Evolutionary conservation across 2,329 filamentous ascomycete genomes (phyloP), one percentile per base, ranked within the genome.

Genomic region (Didymella lethalis): DNA sequence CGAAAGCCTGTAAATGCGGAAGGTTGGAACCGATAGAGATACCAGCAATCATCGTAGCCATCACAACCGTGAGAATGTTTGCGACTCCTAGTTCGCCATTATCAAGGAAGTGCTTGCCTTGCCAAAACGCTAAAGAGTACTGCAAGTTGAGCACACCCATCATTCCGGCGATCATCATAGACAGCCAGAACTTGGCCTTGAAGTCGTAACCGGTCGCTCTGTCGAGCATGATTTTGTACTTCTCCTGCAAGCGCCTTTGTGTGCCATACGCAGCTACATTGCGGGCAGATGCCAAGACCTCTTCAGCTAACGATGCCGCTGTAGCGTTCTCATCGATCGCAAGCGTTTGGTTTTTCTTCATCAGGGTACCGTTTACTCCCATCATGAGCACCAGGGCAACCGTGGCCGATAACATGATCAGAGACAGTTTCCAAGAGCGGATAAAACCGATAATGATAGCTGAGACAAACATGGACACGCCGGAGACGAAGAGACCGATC

Each of bases 181-280:
- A 91, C 29, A 96, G 80, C 23, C 86, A 82, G 18, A 85, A 81
- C 80, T 97, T 94, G 71, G 90, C 85, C 68, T 87, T 90, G 77
- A 87, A 88, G 20, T 94, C 95, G 74, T 85, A 92, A 66, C 82
- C 85, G 72, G 95, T 89, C 14, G 93, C 93, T 54, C 85, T 84
- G 43, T 79, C 78, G 31, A 98, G 82, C 74, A 96, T 91, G 2
- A 73, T 75, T 68, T 96, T 91, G 74, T 98, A 98, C 75, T 94
- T 90, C 62, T 85, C 85, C 11, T 94, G 92, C n/a, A 98, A 85
- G 64, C 94, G 93, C 55, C 94, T 90, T 77, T 98, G 93, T 0
- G 93, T 97, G 43, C 92, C 92, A 71, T 97, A 99, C 29, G 95
- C 95, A 7, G 92, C 88, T 7, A 94, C 91, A 72, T 96, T 98